These are phyloP conservation scores for Symbiodinium pilosum DNA, from an alignment of 73 alveolate species.

Conservation along the genomic window DNA sequence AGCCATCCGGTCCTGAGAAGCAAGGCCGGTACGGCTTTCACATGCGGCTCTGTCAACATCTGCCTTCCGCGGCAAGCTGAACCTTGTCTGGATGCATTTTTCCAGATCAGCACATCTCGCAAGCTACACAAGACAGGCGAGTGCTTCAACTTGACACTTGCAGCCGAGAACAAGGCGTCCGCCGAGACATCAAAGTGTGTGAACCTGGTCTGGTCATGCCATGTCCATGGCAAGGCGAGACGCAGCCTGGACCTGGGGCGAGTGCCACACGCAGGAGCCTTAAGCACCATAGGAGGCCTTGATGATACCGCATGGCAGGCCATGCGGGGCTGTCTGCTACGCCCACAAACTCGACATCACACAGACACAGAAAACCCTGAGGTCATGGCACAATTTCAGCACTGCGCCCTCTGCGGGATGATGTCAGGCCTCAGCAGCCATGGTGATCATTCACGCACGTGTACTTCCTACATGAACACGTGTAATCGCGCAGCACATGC, in stretches of 20 bases:
- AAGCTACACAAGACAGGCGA: background rate
- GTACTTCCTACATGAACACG: no score
- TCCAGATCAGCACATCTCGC: no score
- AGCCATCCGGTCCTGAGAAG: no score
- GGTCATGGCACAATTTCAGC: background rate
- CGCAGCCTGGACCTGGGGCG: background rate
- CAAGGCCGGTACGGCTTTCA: no score
- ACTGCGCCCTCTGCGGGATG: background rate
- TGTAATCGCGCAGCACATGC: no score
- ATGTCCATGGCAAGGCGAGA: background rate
- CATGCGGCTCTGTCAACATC: background rate
- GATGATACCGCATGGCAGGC: background rate
- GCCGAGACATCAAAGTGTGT: background rate
- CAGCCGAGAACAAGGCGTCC: background rate
- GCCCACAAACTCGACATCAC: background rate
- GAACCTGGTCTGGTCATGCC: background rate
- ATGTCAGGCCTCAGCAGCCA: background rate
- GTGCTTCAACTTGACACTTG: background rate
- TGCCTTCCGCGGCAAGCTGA: no score
- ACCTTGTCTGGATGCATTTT: no score
- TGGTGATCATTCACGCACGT: background rate
- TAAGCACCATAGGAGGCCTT: background rate
- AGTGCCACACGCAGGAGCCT: background rate
- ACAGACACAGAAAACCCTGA: background rate
- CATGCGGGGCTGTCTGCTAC: background rate